Conservation (phyloP, 345 rosid genomes). For the Sisymbrium altissimum region DNA sequence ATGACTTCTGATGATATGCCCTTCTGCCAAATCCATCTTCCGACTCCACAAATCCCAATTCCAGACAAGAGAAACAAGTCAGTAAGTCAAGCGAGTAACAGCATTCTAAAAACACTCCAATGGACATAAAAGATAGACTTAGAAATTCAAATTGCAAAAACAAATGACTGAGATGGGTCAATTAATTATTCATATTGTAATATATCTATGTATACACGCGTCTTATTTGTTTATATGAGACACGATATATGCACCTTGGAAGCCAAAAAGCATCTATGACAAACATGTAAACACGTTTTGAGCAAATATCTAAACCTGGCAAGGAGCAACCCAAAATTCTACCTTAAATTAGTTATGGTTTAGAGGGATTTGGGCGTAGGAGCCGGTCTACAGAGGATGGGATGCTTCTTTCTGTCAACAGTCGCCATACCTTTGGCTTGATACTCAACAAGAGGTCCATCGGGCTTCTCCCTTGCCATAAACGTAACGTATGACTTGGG, state of each 20-base stretch:
- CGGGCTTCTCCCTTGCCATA: too few relatives aligned
- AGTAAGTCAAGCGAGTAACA: background rate
- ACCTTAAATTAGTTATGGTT: background rate
- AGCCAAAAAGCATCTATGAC: background rate
- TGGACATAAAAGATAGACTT: background rate
- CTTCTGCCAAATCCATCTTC: background rate
- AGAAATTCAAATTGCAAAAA: too few relatives aligned
- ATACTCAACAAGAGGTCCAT: too few relatives aligned
- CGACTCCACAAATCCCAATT: background rate
- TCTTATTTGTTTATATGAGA: too few relatives aligned
- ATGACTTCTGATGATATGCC: background rate
- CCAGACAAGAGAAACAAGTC: background rate
- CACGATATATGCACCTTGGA: too few relatives aligned
- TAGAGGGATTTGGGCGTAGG: too few relatives aligned
- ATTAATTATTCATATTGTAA: too few relatives aligned
- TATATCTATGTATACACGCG: too few relatives aligned
- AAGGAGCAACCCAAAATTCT: background rate
- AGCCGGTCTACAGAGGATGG: constrained; percentile 20
- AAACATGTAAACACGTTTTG: too few relatives aligned
- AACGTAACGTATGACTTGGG: too few relatives aligned
- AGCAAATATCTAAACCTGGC: background rate
- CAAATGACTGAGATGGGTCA: too few relatives aligned
- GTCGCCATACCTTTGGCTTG: constrained; percentile 1
- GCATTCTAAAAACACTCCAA: background rate
- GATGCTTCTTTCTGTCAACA: background rate